Evolutionary conservation across 176 grass and related monocot genomes (phyloP).

Genomic region (Carex cristatella): DNA sequence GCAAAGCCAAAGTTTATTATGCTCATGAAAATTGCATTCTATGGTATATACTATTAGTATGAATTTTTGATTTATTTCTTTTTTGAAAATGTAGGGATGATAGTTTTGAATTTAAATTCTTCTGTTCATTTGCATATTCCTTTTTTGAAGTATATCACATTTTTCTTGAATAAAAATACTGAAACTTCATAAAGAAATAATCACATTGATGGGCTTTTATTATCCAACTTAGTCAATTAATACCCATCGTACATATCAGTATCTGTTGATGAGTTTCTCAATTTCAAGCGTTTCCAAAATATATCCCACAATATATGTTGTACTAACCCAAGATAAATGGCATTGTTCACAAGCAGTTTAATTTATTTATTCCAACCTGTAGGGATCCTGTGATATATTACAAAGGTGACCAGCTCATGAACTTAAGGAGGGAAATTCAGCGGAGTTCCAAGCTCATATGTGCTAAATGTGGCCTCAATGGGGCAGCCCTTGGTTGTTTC

Average conservation of each 20-base stretch:
- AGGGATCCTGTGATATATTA: constrained; percentile 5
- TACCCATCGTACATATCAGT: neutral
- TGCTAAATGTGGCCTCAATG: neutral
- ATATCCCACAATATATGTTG: neutral
- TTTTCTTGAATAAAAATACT: neutral
- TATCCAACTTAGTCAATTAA: neutral
- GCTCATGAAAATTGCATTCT: neutral
- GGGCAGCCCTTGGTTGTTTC: constrained; percentile 6
- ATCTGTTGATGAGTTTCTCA: neutral
- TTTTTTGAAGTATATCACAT: neutral
- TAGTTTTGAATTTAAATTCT: neutral
- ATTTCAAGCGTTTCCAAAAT: neutral
- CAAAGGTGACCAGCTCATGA: neutral
- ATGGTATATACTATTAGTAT: neutral
- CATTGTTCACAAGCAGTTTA: neutral
- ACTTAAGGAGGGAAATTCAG: neutral
- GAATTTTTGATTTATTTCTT: neutral
- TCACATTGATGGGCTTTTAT: neutral
- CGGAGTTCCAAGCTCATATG: neutral
- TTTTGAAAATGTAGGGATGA: neutral
- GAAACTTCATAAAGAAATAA: neutral
- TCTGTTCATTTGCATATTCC: neutral
- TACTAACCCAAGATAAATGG: neutral
- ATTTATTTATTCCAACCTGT: neutral
- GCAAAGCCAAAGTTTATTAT: constrained; percentile 3